Evolutionary conservation across 768 basidiomycete genomes (phyloP), one percentile per base, ranked within the genome.

Genomic region (Rhizopogon rudus): DNA sequence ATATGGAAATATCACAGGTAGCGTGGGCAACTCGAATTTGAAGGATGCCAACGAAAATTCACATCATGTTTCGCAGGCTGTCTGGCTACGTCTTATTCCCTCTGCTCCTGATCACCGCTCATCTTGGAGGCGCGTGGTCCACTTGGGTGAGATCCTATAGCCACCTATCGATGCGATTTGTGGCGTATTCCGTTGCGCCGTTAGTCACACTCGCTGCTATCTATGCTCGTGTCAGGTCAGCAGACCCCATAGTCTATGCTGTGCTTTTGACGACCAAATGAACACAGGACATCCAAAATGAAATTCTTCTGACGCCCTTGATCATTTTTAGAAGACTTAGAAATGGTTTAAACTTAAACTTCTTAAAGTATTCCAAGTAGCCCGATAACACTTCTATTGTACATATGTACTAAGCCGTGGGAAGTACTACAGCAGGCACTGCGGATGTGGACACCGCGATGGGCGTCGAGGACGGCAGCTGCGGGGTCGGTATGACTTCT

Each of bases 1-100:
- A 56, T 92, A 17, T 93, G 91, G 87, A 93, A 92, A 66, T 93
- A 90, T 60, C 91, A 94, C 63, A 74, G 91, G 86, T 84, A 31
- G 29, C 25, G n/a, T 28, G 17, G 20, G 48, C 22, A 37, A 22
- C 10, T 13, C 16, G 22, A 6, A 22, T n/a, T 13, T 22, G 22
- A 6, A 33, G 37, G 20, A 10, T 49, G 20, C 9, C 9, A 37
- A 16, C 22, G 17, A 35, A 35, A 17, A 16, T 49, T 49, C 20
- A 16, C 57, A 42, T 37, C 6, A 45, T 33, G 39, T 52, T 33
- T 49, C 51, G 44, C 60, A 87, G 88, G 58, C 57, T 87, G 16
- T 90, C 87, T 0, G 92, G 92, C 8, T 93, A 93, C 60, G 45
- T 85, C 16, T 67, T 93, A 10, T 81, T 88, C 52, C 76, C 82